Base-by-base conservation (phyloP, 2,329 filamentous ascomycete species). In the Esteya vermicola region DNA sequence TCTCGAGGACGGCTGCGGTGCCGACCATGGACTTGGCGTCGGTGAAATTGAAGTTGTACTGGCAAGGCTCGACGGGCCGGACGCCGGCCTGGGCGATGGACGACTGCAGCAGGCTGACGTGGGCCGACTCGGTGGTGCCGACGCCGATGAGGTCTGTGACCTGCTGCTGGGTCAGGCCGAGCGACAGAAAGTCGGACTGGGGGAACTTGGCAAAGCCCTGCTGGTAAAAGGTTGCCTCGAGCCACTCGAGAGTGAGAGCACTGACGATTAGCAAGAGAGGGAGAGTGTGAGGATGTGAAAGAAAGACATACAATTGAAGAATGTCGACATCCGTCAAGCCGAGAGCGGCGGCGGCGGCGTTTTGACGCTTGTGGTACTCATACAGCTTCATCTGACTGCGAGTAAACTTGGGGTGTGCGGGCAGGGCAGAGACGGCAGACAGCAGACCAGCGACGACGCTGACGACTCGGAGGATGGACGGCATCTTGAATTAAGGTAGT, bases 191-290 rank as follows among this genome's bases (percentile, higher is more conserved):
- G 52, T 83, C 73, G 23, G 66, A 56, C 31, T 71, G 67, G 21
- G 72, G 65, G 61, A 85, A 82, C 56, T 74, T 69, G 46, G 67
- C 65, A 53, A 85, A 81, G 28, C 78, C 80, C 53, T 81, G 67
- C 50, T 72, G 66, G 66, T 86, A 85, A 60, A 84, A 85, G 41
- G 68, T 65, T 20, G 75, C 67, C 61, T 85, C 81, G 51, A 85
- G 77, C 60, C 81, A 77, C 60, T 86, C 81, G 34, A 84, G 67
- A 6, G 80, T 84, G 41, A 84, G 63, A 46, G 80, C 80, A 53
- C 75, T 80, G 46, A 10, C 22, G 16, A 16, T 50, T 14, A 32
- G 37, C 18, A 16, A 13, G n/a, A n/a, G n/a, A 23, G 3, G 19
- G 6, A 9, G 6, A n/a, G 10, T 1, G 12, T 14, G n/a, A 7